Percentiles rank a stretch among this genome's conserved stretches.
Evolutionary conservation across 2,329 filamentous ascomycete species (phyloP).

Genomic region (Corniculantispora saksenae): DNA sequence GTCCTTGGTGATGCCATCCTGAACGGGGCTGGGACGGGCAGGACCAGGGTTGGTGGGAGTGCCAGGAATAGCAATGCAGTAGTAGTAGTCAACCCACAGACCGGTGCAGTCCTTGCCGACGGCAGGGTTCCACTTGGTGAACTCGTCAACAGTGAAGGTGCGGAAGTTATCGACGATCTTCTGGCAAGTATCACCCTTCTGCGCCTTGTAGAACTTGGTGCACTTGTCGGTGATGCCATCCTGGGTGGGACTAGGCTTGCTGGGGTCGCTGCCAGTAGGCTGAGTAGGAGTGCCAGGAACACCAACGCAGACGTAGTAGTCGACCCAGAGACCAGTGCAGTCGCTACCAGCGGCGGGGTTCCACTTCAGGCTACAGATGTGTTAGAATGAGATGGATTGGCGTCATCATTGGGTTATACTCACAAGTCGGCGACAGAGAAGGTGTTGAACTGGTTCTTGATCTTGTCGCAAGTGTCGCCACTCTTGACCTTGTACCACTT

Average conservation of each 20-base stretch:
- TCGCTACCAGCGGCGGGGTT: constrained; percentile 19
- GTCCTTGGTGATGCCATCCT: constrained; percentile 14
- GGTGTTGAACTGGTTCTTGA: constrained; percentile 24
- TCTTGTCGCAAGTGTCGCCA: constrained; percentile 21
- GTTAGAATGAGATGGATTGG: not conserved
- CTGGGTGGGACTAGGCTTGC: constrained; percentile 19
- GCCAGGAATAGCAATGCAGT: constrained; percentile 19
- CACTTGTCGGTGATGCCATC: constrained; percentile 10
- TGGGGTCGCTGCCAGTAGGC: constrained; percentile 12
- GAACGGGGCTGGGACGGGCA: not conserved
- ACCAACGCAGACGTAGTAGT: constrained; percentile 31
- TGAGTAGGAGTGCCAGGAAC: constrained; percentile 10
- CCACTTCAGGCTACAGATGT: constrained; percentile 30
- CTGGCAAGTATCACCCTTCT: constrained; percentile 29
- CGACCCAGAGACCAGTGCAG: constrained; percentile 21
- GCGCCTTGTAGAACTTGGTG: constrained; percentile 21
- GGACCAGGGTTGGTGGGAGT: constrained; percentile 14
- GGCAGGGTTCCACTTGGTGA: constrained; percentile 18
- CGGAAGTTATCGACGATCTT: constrained; percentile 28
- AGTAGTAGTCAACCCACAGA: constrained; percentile 18
- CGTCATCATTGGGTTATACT: not conserved
- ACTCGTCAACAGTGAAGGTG: constrained; percentile 26
- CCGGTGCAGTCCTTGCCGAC: constrained; percentile 18
- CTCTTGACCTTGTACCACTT: constrained; percentile 20
- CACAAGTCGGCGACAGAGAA: constrained; percentile 23